Evolutionary conservation across 208 protist species (phyloP), one percentile per base, ranked within the genome.

Genomic region (Phytomonas francai): DNA sequence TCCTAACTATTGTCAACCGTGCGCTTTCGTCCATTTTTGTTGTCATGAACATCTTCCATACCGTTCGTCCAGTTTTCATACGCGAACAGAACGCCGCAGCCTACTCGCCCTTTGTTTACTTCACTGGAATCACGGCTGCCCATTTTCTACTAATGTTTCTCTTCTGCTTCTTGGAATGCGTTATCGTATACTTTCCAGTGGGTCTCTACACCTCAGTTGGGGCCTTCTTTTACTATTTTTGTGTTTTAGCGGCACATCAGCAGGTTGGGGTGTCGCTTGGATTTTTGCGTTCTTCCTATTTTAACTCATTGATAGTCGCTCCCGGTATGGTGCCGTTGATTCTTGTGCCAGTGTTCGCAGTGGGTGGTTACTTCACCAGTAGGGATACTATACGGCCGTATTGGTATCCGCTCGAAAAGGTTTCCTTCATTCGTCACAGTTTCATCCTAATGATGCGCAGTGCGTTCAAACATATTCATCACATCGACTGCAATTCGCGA

Each of bases 391-490:
- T 93, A 57, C 81, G 79, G 2, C 84, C 84, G 31, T 89, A 93
- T 76, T 93, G 88, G 85, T 88, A 89, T 68, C 89, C 78, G 79
- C 32, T 93, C 42, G 80, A 93, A 71, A 89, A 91, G 73, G 75
- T 66, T 7, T 88, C 83, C 27, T 86, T 88, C 74, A 72, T 91
- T 58, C 84, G 88, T 16, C 78, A 93, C 25, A 72, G 71, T 9
- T 89, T 77, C 65, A 88, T 91, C 33, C 63, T 91, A 5, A 51
- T 91, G 56, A 57, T 80, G 51, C 77, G 79, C 34, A 91, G 88
- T 68, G 83, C 91, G 71, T 74, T 93, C 32, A 68, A 80, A 59
- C 67, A 76, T 58, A 54, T 93, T 31, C 45, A 67, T 51, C 14
- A 77, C 49, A 78, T 93, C 34, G 30, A 72, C 14, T 93, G 88